These are phyloP conservation scores for Cladorrhinum samala DNA, from an alignment of 495 filamentous ascomycete genomes.

Conservation along the genomic window DNA sequence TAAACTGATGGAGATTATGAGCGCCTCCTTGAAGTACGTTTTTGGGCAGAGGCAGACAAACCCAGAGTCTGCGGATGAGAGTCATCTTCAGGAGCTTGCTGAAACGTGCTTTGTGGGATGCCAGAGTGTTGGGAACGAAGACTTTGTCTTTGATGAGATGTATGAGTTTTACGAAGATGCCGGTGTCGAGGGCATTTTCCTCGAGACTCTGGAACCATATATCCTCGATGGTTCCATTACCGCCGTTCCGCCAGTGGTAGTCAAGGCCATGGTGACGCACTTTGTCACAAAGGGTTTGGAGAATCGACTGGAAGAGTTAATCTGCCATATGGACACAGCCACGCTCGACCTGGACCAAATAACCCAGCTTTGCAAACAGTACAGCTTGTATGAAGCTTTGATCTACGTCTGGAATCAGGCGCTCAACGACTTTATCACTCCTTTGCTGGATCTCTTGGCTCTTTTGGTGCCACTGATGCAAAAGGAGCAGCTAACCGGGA, in stretches of 20 bases:
- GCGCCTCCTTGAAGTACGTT: slow-evolving; percentile 84
- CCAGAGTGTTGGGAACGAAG: slow-evolving; percentile 62
- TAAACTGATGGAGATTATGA: slow-evolving; percentile 88
- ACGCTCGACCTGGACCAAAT: slow-evolving; percentile 94
- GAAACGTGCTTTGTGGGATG: slow-evolving; percentile 78
- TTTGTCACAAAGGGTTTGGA: slow-evolving; percentile 67
- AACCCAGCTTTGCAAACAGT: slow-evolving; percentile 80
- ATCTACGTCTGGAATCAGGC: slow-evolving; percentile 97
- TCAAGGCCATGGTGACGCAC: slow-evolving; percentile 78
- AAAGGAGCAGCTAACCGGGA: slow-evolving; percentile 37
- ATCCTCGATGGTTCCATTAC: slow-evolving; percentile 73
- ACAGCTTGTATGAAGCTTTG: slow-evolving; percentile 88
- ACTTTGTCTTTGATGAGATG: slow-evolving; percentile 86
- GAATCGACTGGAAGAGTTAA: slow-evolving; percentile 81
- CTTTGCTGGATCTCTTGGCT: slow-evolving; percentile 75
- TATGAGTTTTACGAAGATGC: slow-evolving; percentile 84
- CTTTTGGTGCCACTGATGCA: slow-evolving; percentile 57
- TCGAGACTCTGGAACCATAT: slow-evolving; percentile 79
- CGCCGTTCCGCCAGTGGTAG: slow-evolving; percentile 69
- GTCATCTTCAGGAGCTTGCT: slow-evolving; percentile 70
- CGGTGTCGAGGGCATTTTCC: slow-evolving; percentile 64
- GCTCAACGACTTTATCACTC: slow-evolving; percentile 81
- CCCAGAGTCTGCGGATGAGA: slow-evolving; percentile 44
- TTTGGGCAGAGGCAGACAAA: slow-evolving; percentile 59
- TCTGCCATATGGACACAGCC: slow-evolving; percentile 83